Base-by-base conservation (phyloP, 2,329 filamentous ascomycete species). In the Cercospora zeina region DNA sequence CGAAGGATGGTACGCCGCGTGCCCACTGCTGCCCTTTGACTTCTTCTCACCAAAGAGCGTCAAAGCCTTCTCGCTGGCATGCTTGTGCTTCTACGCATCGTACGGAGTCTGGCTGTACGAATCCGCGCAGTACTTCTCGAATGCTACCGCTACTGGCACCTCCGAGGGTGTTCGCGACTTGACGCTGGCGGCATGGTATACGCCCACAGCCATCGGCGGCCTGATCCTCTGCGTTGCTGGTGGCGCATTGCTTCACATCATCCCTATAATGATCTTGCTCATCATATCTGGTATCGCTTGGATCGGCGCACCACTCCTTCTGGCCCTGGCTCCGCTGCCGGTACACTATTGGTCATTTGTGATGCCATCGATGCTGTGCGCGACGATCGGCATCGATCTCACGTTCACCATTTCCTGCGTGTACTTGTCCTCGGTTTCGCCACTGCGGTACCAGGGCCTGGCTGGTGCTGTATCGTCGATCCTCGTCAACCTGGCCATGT, bases 311-410 rank as follows among this genome's bases (percentile, higher is more conserved):
- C 73, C 74, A 6, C 65, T 76, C 2, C 63, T 76, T 2, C 68
- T 76, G 19, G 74, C 74, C 1, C 62, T 75, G 16, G 69, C 67
- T 14, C 70, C 73, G 0, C 42, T 68, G 6, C 72, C 71, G 1
- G 54, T 74, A 30, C 65, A 68, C 36, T 76, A 75, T 67, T 76
- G 74, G 74, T 63, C 70, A 0, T 72, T 70, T 54, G 70, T 74
- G 13, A 68, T 76, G 61, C 74, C 74, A 10, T 73, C 74, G 5
- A 75, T 75, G 73, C 49, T 76, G 1, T 75, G 72, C 62, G 71
- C 71, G 2, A 75, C 74, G 1, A 62, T 75, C 7, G 74, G 74
- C 31, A 71, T 74, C 58, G 74, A 76, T 60, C 61, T 76, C 6
- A 76, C 74, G 0, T 75, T 71, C 68, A 75, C 71, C n/a, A 65